Base-by-base conservation (phyloP, 2,329 filamentous ascomycete genomes). In the Curvularia sp. region DNA sequence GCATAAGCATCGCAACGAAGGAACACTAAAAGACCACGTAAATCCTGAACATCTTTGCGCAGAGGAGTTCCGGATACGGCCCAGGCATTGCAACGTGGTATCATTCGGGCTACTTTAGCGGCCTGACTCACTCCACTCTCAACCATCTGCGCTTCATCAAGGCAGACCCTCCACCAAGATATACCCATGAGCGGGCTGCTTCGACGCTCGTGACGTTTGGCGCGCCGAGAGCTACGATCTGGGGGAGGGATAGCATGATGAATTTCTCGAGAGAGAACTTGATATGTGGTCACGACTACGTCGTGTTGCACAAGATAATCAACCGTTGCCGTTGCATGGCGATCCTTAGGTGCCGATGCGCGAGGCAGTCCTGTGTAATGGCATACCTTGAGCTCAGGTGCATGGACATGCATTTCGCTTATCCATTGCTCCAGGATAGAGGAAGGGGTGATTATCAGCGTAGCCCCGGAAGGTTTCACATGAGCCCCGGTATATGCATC, bases 11-110 rank as follows among this genome's bases (percentile, higher is more conserved):
- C 84, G 69, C 90, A 93, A 18, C 85, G 84, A 8, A 98, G 82
- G 66, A 99, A 98, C 0, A 90, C 81, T 0, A 98, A 76, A 4
- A 98, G 81, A 0, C 94, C 94, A 64, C 88, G 87, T 7, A 97
- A 81, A 74, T 97, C 94, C 68, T 84, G 81, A 30, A 94, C 84
- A 61, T 92, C 85, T 64, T 92, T 91, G 64, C 91, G 89, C 36
- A 98, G 84, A 0, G 95, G 95, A 0, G 95, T 99, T 41, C 92
- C 95, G 0, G 92, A 94, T 39, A 99, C 88, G 13, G 90, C 93
- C 95, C 95, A 98, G 2, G 92, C 89, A 77, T 97, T 93, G 63
- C 91, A 79, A 27, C 95, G 86, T 43, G 94, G 93, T 60, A 99
- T 89, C 25, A 89, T 80, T 39, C 88, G 86, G 34, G 93, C 93